These are phyloP conservation scores for Balamuthia mandrillaris DNA, from an alignment of 208 protist species.

Conservation along the genomic window DNA sequence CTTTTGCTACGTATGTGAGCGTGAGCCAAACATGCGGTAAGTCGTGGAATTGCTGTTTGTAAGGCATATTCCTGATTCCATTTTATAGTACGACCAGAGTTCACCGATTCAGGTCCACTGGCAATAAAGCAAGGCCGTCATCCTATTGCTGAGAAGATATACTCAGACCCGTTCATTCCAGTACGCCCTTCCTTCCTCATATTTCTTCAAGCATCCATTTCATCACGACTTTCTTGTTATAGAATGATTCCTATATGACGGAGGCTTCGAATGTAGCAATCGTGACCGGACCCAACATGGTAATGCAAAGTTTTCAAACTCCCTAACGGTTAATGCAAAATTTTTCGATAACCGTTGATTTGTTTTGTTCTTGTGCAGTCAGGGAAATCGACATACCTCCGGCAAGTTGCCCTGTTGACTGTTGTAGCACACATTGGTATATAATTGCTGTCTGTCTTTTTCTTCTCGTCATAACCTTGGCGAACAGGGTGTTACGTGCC, in stretches of 20 bases:
- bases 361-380: constrained; percentile 34
- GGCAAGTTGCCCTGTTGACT: constrained; percentile 81
- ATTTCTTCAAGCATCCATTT: background rate
- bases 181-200: background rate
- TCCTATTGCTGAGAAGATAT: constrained; percentile 41
- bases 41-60: too few species aligned
- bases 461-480: background rate
- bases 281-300: constrained; percentile 86
- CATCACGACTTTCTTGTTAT: too few species aligned
- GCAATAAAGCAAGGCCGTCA: constrained; percentile 42
- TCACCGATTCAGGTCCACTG: background rate
- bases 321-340: background rate
- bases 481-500: constrained; percentile 76
- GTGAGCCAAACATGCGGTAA: constrained; percentile 10
- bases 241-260: constrained; percentile 67
- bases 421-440: constrained; percentile 86
- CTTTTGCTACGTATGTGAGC: constrained; percentile 19
- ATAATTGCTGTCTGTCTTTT: background rate
- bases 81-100: constrained; percentile 24
- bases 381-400: constrained; percentile 89
- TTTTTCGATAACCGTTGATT: background rate
- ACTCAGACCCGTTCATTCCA: constrained; percentile 14
- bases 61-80: background rate
- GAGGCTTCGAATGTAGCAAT: constrained; percentile 70
- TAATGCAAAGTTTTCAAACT: background rate